Evolutionary conservation across 768 basidiomycete genomes (phyloP).

Genomic region (Hericium coralloides): DNA sequence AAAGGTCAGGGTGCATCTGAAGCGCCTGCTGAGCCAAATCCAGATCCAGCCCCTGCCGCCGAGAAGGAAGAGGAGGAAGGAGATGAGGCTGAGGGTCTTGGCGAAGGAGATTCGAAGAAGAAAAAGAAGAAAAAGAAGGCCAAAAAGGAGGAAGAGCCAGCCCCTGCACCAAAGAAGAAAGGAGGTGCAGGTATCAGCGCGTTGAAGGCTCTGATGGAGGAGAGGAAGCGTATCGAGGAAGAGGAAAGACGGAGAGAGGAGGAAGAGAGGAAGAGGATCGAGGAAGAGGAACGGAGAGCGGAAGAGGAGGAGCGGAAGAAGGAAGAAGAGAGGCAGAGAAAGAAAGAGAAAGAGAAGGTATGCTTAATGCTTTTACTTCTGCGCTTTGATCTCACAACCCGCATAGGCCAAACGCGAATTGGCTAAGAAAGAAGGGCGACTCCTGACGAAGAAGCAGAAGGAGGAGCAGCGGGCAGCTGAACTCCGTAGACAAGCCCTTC

Average conservation of each 20-base stretch:
- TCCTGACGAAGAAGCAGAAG: constrained; percentile 97
- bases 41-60: constrained; percentile 20
- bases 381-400: constrained; percentile 2
- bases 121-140: constrained; percentile 84
- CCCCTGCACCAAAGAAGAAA: constrained; percentile 65
- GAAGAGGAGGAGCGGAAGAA: constrained; percentile 71
- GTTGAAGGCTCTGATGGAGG: constrained; percentile 85
- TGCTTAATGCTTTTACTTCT: background rate
- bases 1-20: constrained; percentile 35
- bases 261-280: constrained; percentile 71
- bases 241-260: constrained; percentile 64
- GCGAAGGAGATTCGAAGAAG: constrained; percentile 34
- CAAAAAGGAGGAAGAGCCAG: constrained; percentile 67
- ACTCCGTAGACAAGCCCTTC: constrained; percentile 80
- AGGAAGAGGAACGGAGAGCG: constrained; percentile 77
- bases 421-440: constrained; percentile 87
- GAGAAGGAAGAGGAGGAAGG: constrained; percentile 41
- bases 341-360: constrained; percentile 87
- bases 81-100: constrained; percentile 55
- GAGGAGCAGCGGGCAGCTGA: constrained; percentile 88
- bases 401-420: constrained; percentile 77
- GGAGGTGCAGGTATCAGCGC: constrained; percentile 61
- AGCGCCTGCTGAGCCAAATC: constrained; percentile 1
- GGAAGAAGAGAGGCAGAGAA: constrained; percentile 77
- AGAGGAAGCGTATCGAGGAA: constrained; percentile 82